Evolutionary conservation across 2,329 filamentous ascomycete species (phyloP).

Genomic region (Colletotrichum brevisporum): DNA sequence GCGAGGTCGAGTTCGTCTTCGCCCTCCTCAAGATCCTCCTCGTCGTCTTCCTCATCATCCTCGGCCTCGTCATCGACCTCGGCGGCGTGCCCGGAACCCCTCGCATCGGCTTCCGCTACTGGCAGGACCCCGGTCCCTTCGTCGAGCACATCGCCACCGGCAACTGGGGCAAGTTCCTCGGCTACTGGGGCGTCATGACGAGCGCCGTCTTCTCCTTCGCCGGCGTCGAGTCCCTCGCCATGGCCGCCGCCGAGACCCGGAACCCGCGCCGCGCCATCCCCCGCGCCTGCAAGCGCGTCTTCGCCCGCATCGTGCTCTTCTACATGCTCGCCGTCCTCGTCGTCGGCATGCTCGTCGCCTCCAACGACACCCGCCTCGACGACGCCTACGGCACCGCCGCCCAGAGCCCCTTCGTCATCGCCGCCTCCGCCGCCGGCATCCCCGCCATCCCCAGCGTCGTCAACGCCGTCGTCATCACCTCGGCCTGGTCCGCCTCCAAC

Average conservation of each 20-base stretch:
- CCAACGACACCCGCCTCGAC: conserved; percentile 63
- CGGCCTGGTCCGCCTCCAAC: conserved; percentile 66
- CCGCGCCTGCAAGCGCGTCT: conserved; percentile 46
- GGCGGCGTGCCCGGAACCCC: conserved; percentile 44
- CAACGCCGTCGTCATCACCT: conserved; percentile 68
- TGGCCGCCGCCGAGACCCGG: conserved; percentile 46
- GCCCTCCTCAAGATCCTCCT: conserved; percentile 67
- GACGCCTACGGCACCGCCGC: conserved; percentile 64
- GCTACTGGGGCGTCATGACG: conserved; percentile 45
- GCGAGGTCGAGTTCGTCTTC: conserved; percentile 71
- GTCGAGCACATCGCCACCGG: conserved; percentile 69
- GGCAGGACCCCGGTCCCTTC: conserved; percentile 60
- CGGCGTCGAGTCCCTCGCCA: conserved; percentile 44
- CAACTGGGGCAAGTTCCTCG: conserved; percentile 50
- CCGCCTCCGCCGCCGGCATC: conserved; percentile 66
- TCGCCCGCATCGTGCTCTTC: conserved; percentile 51
- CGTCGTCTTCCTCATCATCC: conserved; percentile 73
- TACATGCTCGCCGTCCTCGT: conserved; percentile 67
- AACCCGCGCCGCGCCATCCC: conserved; percentile 62
- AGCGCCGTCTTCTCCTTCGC: conserved; percentile 45
- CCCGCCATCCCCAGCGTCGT: conserved; percentile 67
- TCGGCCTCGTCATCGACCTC: conserved; percentile 64
- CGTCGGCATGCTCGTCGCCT: conserved; percentile 67
- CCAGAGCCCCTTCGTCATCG: conserved; percentile 65
- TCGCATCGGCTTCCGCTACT: conserved; percentile 44